A percentile compares a stretch with the other conserved stretches of the same genome.
phyloP scores from a whole-genome alignment of 495 filamentous ascomycete genomes.

The Neurospora sp. region DNA sequence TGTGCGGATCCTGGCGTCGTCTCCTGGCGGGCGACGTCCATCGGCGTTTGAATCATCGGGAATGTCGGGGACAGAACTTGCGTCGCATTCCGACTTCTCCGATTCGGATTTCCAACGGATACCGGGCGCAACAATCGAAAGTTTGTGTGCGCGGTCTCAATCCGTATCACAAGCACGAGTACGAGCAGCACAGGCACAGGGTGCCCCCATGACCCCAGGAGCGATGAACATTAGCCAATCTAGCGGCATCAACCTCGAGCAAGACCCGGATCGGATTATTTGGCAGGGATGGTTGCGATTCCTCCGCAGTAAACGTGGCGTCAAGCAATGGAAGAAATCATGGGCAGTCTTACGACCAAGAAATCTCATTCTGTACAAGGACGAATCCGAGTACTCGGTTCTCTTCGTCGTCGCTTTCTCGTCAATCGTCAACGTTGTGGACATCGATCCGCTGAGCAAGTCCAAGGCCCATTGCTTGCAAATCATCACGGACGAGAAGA shows the following conservation, averaged over 20 bases:
- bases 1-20: slow-evolving; percentile 17
- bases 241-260: slow-evolving; percentile 41
- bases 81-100: slow-evolving; percentile 84
- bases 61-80: slow-evolving; percentile 67
- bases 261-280: slow-evolving; percentile 62
- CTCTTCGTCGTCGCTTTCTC: slow-evolving; percentile 70
- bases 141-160: slow-evolving; percentile 29
- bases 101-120: slow-evolving; percentile 47
- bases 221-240: slow-evolving; percentile 47
- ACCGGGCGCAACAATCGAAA: slow-evolving; percentile 34
- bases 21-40: slow-evolving; percentile 30
- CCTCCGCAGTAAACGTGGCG: slow-evolving; percentile 73
- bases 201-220: slow-evolving; percentile 12
- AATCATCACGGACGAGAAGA: slow-evolving; percentile 89
- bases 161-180: background rate
- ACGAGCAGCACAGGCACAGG: background rate
- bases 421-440: slow-evolving; percentile 81
- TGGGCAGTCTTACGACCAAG: slow-evolving; percentile 89
- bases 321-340: slow-evolving; percentile 87
- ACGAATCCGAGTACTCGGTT: slow-evolving; percentile 83
- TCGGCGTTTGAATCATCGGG: slow-evolving; percentile 62
- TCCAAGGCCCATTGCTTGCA: slow-evolving; percentile 84
- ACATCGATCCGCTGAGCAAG: slow-evolving; percentile 77
- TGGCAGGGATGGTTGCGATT: slow-evolving; percentile 88
- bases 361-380: slow-evolving; percentile 85